phyloP scores from a whole-genome alignment of 306 rosid genomes.

The Biancaea sappan region DNA sequence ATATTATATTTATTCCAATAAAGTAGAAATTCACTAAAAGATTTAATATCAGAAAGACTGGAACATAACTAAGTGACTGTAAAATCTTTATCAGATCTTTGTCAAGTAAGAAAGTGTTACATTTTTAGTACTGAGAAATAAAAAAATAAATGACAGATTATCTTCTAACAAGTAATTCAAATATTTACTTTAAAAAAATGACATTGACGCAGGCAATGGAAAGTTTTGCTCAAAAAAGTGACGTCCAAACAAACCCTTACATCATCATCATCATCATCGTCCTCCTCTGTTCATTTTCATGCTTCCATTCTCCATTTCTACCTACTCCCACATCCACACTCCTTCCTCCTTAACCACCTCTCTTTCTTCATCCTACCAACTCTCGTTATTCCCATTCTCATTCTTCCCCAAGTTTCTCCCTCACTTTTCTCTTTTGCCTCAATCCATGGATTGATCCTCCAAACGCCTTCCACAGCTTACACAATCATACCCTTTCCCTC shows the following conservation, averaged over 20 bases:
- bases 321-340: conserved; percentile 48
- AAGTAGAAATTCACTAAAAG: too few relatives aligned
- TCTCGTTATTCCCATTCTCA: background rate
- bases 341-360: conserved; percentile 34
- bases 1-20: too few relatives aligned
- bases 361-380: conserved; percentile 31
- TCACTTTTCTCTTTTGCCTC: conserved; percentile 27
- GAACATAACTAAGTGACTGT: too few relatives aligned
- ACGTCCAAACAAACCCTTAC: conserved; percentile 40
- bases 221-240: conserved; percentile 23
- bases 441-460: conserved; percentile 33
- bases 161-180: too few relatives aligned
- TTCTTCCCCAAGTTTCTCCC: conserved; percentile 42
- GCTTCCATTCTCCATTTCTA: conserved; percentile 34
- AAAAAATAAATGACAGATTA: too few relatives aligned
- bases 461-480: conserved; percentile 18
- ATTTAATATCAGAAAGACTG: too few relatives aligned
- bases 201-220: background rate
- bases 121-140: too few relatives aligned
- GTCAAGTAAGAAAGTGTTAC: too few relatives aligned
- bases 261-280: conserved; percentile 32
- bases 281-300: conserved; percentile 39
- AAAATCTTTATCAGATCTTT: too few relatives aligned
- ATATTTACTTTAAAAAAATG: too few relatives aligned
- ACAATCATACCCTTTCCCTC: background rate